Base-by-base conservation (phyloP, 495 filamentous ascomycete genomes). In the Saxispiralis lemnorum region DNA sequence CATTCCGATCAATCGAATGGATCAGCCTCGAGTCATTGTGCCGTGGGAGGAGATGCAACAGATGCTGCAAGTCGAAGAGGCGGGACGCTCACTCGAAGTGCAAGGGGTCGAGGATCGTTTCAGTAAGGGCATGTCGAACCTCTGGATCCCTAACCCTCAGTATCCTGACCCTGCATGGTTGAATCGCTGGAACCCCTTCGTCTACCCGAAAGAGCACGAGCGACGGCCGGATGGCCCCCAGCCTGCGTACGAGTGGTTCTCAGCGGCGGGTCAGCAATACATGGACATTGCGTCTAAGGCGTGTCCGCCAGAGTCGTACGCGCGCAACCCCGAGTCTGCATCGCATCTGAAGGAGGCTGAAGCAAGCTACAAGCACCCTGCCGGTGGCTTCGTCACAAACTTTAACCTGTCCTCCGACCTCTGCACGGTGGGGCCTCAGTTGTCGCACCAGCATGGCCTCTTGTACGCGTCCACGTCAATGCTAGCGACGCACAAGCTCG, bases 1-100 rank as follows among this genome's bases (percentile, higher is more conserved):
- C 55, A 58, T 96, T 31, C 79, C 76, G 4, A 89, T 96, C 62
- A 96, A 94, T 60, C 61, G 78, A n/a, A 81, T 93, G 56, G 88
- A 96, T 55, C 85, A 94, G 55, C 79, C 83, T 40, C 72, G 88
- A 19, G 82, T 94, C 3, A 64, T 87, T 2, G 68, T 94, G 10
- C 81, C 82, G 5, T 72, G 73, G 70, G 78, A 83, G 43, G 66
- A 71, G 9, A 71, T 82, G 37, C 66, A 75, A 42, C 60, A 52
- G 6, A 65, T 70, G 24, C 66, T 83, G 56, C 59, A 60, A 24
- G 59, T 63, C 21, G 78, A 78, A 35, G 62, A 64, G 38, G 56
- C 65, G 34, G 67, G 62, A 1, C 63, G 71, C 16, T 55, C 46
- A 7, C 53, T 78, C 7, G 57, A 56, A 3, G 45, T 34, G 2